A percentile compares a stretch with the other conserved stretches of the same genome.
Conservation (phyloP, 495 filamentous ascomycete species). For the Rostrohypoxylon terebratum region DNA sequence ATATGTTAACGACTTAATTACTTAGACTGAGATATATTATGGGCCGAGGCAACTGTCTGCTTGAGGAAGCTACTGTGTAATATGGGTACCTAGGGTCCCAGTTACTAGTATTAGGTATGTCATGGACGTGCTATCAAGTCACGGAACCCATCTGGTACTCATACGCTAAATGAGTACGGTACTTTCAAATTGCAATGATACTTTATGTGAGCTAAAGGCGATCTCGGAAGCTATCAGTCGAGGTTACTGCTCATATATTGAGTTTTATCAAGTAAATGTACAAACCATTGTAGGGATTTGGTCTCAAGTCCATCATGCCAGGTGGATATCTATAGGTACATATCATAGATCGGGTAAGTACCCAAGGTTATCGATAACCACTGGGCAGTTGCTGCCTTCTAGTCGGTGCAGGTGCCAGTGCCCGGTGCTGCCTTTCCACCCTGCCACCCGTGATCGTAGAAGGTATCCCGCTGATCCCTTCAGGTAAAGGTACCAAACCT, state of each 20-base stretch:
- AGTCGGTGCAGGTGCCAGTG: too few species aligned
- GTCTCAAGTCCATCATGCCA: not conserved
- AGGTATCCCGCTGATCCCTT: conserved; percentile 17
- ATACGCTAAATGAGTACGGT: not conserved
- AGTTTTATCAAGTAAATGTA: not conserved
- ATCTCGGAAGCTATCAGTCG: not conserved
- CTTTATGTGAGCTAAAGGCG: not conserved
- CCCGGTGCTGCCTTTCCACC: not conserved
- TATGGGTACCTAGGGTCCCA: not conserved
- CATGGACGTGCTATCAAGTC: not conserved
- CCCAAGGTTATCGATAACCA: conserved; percentile 21
- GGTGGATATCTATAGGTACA: too few species aligned
- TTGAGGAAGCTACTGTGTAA: conserved; percentile 1
- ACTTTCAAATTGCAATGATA: not conserved
- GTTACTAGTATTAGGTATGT: not conserved
- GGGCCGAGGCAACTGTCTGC: not conserved
- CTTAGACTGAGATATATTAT: not conserved
- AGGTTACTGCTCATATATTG: not conserved
- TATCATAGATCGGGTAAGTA: too few species aligned
- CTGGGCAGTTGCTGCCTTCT: not conserved
- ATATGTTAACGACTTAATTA: not conserved
- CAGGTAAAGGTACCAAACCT: conserved; percentile 21
- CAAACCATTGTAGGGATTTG: not conserved
- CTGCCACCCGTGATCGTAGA: not conserved
- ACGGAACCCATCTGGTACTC: not conserved